Conservation (phyloP, 1,284 basidiomycete genomes). For the Coriolopsis trogii region DNA sequence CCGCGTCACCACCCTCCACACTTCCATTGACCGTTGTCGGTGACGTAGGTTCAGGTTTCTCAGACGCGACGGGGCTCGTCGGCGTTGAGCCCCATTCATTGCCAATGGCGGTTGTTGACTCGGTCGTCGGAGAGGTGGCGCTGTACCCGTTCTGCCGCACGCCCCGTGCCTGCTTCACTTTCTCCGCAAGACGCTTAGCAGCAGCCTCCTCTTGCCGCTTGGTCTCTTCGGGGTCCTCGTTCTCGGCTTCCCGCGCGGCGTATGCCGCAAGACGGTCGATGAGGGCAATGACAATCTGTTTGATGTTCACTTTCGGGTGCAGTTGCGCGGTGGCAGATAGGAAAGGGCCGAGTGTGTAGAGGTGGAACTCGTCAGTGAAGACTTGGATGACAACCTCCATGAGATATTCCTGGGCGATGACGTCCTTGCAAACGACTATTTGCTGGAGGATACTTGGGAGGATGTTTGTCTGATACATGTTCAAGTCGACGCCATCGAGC, state of each 20-base stretch:
- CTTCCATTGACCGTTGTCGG: conserved; percentile 28
- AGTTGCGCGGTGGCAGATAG: conserved; percentile 91
- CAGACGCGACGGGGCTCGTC: conserved; percentile 28
- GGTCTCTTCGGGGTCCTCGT: conserved; percentile 90
- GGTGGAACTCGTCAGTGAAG: conserved; percentile 95
- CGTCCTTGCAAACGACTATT: conserved; percentile 95
- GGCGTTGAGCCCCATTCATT: conserved; percentile 37
- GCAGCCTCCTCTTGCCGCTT: conserved; percentile 91
- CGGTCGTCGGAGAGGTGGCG: conserved; percentile 23
- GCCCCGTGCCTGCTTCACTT: conserved; percentile 75
- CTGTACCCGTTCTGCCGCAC: conserved; percentile 52
- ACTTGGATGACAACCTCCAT: conserved; percentile 99
- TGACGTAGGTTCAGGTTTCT: conserved; percentile 19
- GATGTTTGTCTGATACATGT: conserved; percentile 84
- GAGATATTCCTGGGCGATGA: conserved; percentile 95
- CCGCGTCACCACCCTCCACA: conserved; percentile 35
- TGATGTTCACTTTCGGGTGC: conserved; percentile 96
- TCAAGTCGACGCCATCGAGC: conserved; percentile 91
- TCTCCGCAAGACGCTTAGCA: conserved; percentile 81
- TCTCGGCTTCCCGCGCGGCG: conserved; percentile 92
- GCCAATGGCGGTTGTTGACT: conserved; percentile 20
- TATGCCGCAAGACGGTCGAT: conserved; percentile 95
- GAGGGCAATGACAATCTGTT: conserved; percentile 92
- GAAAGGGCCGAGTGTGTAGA: conserved; percentile 91
- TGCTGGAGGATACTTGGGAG: conserved; percentile 92